These are phyloP conservation scores for Colletotrichum phormii DNA, from an alignment of 2,329 filamentous ascomycete genomes.

Conservation along the genomic window DNA sequence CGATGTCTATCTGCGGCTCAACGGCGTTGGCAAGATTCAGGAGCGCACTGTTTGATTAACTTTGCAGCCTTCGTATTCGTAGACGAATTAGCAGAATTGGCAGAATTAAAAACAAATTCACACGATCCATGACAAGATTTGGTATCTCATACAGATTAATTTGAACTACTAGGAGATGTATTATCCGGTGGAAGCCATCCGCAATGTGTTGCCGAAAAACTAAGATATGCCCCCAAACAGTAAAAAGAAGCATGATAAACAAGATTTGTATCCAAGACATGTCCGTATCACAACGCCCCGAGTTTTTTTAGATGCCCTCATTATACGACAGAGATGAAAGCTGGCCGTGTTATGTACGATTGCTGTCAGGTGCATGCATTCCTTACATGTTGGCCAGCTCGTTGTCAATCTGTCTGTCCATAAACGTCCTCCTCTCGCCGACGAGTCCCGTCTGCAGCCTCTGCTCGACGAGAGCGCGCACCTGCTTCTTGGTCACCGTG, in stretches of 20 bases:
- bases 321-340: slow-evolving; percentile 19
- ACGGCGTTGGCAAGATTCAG: slow-evolving; percentile 69
- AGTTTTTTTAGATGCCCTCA: slow-evolving; percentile 19
- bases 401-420: slow-evolving; percentile 92
- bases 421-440: slow-evolving; percentile 87
- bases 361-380: background rate
- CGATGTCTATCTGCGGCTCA: slow-evolving; percentile 75
- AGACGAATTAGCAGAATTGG: background rate
- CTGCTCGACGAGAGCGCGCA: slow-evolving; percentile 91
- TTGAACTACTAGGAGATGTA: slow-evolving; percentile 29
- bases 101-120: no score
- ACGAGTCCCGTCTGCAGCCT: slow-evolving; percentile 88
- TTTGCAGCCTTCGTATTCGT: no score
- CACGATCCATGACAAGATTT: background rate
- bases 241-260: background rate
- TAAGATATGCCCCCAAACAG: slow-evolving; percentile 11
- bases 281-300: slow-evolving; percentile 26
- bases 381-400: slow-evolving; percentile 92
- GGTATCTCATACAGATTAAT: slow-evolving; percentile 12
- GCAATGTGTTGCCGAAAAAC: slow-evolving; percentile 7
- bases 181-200: slow-evolving; percentile 28
- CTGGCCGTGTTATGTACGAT: slow-evolving; percentile 28
- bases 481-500: slow-evolving; percentile 98
- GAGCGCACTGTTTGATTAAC: slow-evolving; percentile 35
- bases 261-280: slow-evolving; percentile 9